Evolutionary conservation across 108 stramenopile genomes (phyloP).

Genomic region (Heterococcus sp.): DNA sequence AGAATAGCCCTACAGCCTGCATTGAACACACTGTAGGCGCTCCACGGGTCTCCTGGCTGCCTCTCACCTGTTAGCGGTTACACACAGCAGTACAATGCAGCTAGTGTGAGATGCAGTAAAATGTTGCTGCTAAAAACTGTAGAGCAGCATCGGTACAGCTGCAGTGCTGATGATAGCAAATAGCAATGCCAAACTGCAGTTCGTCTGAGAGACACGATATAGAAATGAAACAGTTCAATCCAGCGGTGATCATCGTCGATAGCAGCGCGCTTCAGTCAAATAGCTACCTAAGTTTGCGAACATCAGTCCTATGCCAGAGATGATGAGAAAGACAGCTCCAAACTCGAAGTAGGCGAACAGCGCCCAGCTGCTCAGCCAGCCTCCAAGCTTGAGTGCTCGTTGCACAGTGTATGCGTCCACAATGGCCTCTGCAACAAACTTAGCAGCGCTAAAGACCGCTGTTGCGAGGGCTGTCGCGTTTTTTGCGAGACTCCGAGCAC

Average conservation of each 20-base stretch:
- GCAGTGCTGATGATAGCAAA: too few relatives aligned
- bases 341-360: conserved; percentile 16
- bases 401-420: not conserved
- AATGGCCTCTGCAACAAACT: not conserved
- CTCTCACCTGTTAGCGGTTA: too few relatives aligned
- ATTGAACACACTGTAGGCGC: conserved; percentile 30
- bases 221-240: too few relatives aligned
- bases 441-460: not conserved
- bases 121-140: too few relatives aligned
- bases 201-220: too few relatives aligned
- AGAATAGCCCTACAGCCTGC: conserved; percentile 38
- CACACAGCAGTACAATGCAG: too few relatives aligned
- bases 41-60: too few relatives aligned
- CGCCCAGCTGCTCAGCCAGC: conserved; percentile 9
- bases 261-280: too few relatives aligned
- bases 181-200: too few relatives aligned
- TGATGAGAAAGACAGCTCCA: conserved; percentile 23
- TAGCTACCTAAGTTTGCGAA: conserved; percentile 24
- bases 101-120: too few relatives aligned
- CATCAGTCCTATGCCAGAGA: conserved; percentile 4
- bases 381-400: not conserved
- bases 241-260: too few relatives aligned
- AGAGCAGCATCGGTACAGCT: too few relatives aligned
- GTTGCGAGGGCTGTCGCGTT: not conserved
- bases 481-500: not conserved